Base-by-base conservation (phyloP, 2,329 filamentous ascomycete genomes). In the Penicillium sp. region DNA sequence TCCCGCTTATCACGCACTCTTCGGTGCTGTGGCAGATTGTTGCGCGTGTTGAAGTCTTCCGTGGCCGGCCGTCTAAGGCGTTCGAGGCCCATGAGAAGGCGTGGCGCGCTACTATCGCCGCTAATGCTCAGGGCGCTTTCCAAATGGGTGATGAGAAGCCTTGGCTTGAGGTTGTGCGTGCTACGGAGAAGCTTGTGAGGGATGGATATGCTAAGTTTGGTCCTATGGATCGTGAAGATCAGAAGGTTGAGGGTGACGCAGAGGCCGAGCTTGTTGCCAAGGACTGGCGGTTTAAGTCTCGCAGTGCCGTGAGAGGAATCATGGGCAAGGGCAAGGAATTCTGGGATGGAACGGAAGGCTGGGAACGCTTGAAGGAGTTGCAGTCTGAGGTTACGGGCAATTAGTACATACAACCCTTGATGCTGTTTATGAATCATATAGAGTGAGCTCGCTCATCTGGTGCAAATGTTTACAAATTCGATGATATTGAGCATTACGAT, bases 241-340 rank as follows among this genome's bases (percentile, higher is more conserved):
- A 82, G 1, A 66, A 82, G 55, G 76, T 67, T 0, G 78, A 72
- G 1, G 61, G 1, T 65, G 74, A 58, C 72, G 72, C 65, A 69
- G 78, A 74, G 26, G 79, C 80, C 0, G 85, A 86, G 60, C 69
- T 85, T 31, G 86, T 97, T 2, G 90, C 90, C 2, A 83, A 82
- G 56, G 87, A 87, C 67, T 99, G 94, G 94, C 89, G 85, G 72
- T 89, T 89, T 61, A 97, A 96, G 82, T 90, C 90, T 0, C 82
- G 90, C 66, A 95, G 85, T 71, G 92, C 92, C 11, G 81, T 96
- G 2, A 81, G 92, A 52, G 91, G 89, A 50, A 87, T 97, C 7
- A 82, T 95, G 81, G 89, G 91, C 0, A 89, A 89, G 69, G 92
- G 84, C 0, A 92, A 85, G 76, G 89, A 90, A 67, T 82, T 74